Evolutionary conservation across 176 grass and related monocot species (phyloP), one percentile per base, ranked within the genome.

Genomic region (Echinochloa phyllopogon): DNA sequence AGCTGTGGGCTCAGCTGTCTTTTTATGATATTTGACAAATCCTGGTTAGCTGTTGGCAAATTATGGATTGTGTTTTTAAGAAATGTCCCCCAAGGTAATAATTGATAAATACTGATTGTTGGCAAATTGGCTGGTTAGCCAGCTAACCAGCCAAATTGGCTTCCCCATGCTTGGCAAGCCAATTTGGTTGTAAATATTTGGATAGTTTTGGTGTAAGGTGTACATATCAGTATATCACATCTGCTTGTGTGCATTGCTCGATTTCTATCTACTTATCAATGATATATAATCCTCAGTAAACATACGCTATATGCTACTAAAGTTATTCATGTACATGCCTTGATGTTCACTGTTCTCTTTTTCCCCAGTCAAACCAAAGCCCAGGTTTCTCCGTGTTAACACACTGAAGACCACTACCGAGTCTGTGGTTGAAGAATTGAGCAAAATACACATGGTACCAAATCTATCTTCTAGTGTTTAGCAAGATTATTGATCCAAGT

Each of bases 371-470:
- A 78, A 90, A 84, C 62, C 79, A 23, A 94, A 90, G 85, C 91
- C 91, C 65, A 84, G 91, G 69, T 98, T 85, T 91, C 64, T 98
- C 62, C 91, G 88, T 90, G 88, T 98, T 53, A 98, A 98, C 75
- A 91, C 91, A 67, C 83, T 98, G 16, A 96, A 95, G 86, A 87
- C 86, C 82, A 78, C 87, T 82, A 81, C 84, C 21, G 84, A 90
- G 7, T 88, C 84, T 84, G 96, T 91, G 24, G 81, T 98, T 70
- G 87, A 76, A 87, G 93, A 93, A 86, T 47, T 96, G 52, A 76
- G 75, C 59, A 96, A 94, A 90, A 69, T 69, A 81, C 85, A 90
- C 72, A 82, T 80, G 83, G 89, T 91, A 92, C 29, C 76, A 47
- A 38, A 73, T 82, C 37, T 40, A 73, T 81, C 38, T 82, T 69